These are phyloP conservation scores for Westerdykella ornata DNA, from an alignment of 2,329 filamentous ascomycete species.

Conservation along the genomic window DNA sequence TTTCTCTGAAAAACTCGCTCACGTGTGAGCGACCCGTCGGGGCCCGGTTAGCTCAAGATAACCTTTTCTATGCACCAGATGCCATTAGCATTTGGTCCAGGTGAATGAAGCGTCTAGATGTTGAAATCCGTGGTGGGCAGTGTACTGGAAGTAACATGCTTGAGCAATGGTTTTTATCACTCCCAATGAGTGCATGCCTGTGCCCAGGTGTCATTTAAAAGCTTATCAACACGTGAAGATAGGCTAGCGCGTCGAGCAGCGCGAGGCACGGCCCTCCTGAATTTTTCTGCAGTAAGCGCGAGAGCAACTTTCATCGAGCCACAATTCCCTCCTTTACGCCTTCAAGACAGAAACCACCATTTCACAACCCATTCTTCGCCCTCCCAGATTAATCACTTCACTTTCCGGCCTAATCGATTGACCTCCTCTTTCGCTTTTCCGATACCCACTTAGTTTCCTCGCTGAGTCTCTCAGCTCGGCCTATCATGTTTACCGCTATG, in stretches of 20 bases:
- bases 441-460: slow-evolving; percentile 15
- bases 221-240: slow-evolving; percentile 11
- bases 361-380: slow-evolving; percentile 4
- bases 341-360: neutral
- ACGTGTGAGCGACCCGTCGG: no score
- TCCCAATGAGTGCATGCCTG: no score
- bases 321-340: slow-evolving; percentile 10
- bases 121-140: no score
- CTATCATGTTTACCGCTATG: slow-evolving; percentile 40
- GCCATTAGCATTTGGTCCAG: no score
- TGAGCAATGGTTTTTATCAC: no score
- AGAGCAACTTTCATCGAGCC: neutral
- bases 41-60: no score
- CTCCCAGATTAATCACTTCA: slow-evolving; percentile 5
- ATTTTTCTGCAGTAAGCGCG: neutral
- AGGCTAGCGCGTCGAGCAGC: slow-evolving; percentile 9
- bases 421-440: slow-evolving; percentile 5
- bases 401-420: slow-evolving; percentile 10
- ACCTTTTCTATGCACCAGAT: no score
- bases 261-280: neutral
- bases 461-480: slow-evolving; percentile 4
- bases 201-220: no score
- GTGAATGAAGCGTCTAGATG: no score
- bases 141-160: no score
- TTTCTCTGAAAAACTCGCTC: no score